Percentiles rank a stretch among this genome's conserved stretches.
Evolutionary conservation across 2,329 filamentous ascomycete species (phyloP).

Genomic region (Boeremia lycopersici): DNA sequence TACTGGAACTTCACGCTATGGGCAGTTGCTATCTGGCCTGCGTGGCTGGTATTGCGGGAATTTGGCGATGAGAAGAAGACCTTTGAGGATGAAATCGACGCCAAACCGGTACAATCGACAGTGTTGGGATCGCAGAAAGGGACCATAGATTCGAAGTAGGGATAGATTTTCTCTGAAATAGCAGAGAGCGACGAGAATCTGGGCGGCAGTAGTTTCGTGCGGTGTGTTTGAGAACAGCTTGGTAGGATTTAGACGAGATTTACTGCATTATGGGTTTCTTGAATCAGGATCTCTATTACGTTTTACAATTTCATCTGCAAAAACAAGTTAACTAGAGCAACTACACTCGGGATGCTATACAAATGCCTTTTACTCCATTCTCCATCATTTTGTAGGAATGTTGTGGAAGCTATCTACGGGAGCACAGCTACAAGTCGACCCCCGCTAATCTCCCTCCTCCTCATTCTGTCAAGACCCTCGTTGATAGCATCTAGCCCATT

Average conservation of each 20-base stretch:
- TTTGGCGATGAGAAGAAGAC: slow-evolving; percentile 51
- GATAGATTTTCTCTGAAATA: neutral
- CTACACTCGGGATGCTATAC: too few relatives aligned
- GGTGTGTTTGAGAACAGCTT: neutral
- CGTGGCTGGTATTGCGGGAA: slow-evolving; percentile 68
- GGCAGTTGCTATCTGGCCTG: slow-evolving; percentile 67
- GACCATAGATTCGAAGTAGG: neutral
- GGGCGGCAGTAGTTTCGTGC: neutral
- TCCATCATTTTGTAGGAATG: neutral
- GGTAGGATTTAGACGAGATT: too few relatives aligned
- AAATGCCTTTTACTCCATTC: too few relatives aligned
- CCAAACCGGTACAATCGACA: neutral
- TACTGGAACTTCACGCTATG: slow-evolving; percentile 75
- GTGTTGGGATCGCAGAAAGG: neutral
- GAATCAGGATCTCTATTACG: too few relatives aligned
- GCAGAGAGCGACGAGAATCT: neutral
- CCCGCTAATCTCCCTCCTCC: slow-evolving; percentile 69
- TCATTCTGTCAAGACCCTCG: slow-evolving; percentile 67
- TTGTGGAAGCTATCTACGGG: neutral
- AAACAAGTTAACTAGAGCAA: too few relatives aligned
- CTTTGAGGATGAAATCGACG: slow-evolving; percentile 8
- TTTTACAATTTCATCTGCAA: too few relatives aligned
- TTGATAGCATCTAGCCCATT: slow-evolving; percentile 72
- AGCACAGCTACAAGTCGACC: slow-evolving; percentile 64
- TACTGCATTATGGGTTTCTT: too few relatives aligned